Percentiles rank a stretch among this genome's conserved stretches.
Evolutionary conservation across 352 stramenopile species (phyloP).

Genomic region (Globisporangium spiculum): DNA sequence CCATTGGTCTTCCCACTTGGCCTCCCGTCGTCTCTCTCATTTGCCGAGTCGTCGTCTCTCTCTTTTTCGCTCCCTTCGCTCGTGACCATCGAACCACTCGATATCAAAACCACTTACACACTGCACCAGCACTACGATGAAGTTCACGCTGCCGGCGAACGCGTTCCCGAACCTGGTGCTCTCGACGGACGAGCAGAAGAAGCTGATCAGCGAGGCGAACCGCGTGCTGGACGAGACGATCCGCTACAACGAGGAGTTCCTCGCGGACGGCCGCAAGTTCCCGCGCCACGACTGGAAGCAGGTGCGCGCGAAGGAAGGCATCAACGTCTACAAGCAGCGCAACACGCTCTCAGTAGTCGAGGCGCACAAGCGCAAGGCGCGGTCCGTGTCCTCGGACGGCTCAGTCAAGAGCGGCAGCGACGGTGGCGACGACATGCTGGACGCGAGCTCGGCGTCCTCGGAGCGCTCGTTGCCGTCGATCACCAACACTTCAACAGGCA

Average conservation of each 20-base stretch:
- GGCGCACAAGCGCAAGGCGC: background rate
- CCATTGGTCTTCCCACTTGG: background rate
- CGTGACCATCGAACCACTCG: constrained; percentile 8
- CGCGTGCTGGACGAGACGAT: constrained; percentile 22
- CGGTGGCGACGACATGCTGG: background rate
- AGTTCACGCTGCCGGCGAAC: constrained; percentile 16
- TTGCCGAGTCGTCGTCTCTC: background rate
- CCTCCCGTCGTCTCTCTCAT: background rate
- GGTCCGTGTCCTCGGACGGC: background rate
- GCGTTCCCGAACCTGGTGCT: constrained; percentile 18
- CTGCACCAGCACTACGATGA: background rate
- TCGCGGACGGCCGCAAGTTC: constrained; percentile 4
- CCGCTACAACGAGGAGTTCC: constrained; percentile 12
- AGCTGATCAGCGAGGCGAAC: constrained; percentile 15
- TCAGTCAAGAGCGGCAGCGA: background rate
- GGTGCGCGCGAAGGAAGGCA: constrained; percentile 16
- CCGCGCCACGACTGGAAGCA: constrained; percentile 12
- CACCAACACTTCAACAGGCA: background rate
- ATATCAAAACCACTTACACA: background rate
- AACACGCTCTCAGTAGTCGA: constrained; percentile 4
- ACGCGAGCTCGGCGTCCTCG: constrained; percentile 14
- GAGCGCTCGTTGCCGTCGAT: constrained; percentile 4
- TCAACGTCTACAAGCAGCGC: constrained; percentile 20
- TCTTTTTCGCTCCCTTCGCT: background rate
- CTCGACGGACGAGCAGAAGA: constrained; percentile 13